Evolutionary conservation across 148 eudicot genomes (phyloP), one percentile per base, ranked within the genome.

Genomic region (Vaccinium darrowii): DNA sequence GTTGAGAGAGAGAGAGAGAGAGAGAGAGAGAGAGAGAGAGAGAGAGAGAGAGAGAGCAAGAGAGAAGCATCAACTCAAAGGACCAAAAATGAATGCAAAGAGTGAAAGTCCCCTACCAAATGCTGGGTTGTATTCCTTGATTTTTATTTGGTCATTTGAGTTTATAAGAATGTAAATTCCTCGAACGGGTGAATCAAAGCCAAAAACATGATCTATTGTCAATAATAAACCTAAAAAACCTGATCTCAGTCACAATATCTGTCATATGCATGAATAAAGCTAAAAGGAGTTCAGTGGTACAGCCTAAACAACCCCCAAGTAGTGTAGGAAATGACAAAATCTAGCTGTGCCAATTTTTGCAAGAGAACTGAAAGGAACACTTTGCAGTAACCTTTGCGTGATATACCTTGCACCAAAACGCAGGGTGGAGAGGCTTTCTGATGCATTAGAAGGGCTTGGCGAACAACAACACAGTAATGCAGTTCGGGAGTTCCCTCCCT

Each of bases 381-480:
- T 52, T 16, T 15, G 60, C 33, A 75, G 27, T 21, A 82, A 83
- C 50, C 63, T 84, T 51, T 81, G 86, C 11, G 8, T 50, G 62
- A 79, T 63, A 67, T 82, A 92, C 98, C 98, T 92, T 87, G 96
- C 92, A 85, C 96, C 98, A 91, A 94, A 94, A 18, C 98, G 95
- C 76, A 95, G 96, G 78, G 95, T 93, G 87, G 98, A 94, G 39
- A 94, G 85, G 82, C 91, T 94, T 90, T 94, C 98, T 65, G 95
- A 88, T 81, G 92, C 93, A 88, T 95, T 94, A 88, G 90, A 89
- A 71, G 90, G 87, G 69, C 93, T 89, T 21, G 94, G 97, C 27
- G 97, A 96, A 88, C 98, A 96, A 88, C 98, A 96, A 82, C 97
- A 93, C 14, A 96, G 91, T 85, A 96, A 86, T 77, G 98, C 93